A percentile compares a stretch with the other conserved stretches of the same genome.
These are phyloP conservation scores for Entoloma clypeatum DNA, from an alignment of 1,284 basidiomycete genomes.

Conservation along the genomic window DNA sequence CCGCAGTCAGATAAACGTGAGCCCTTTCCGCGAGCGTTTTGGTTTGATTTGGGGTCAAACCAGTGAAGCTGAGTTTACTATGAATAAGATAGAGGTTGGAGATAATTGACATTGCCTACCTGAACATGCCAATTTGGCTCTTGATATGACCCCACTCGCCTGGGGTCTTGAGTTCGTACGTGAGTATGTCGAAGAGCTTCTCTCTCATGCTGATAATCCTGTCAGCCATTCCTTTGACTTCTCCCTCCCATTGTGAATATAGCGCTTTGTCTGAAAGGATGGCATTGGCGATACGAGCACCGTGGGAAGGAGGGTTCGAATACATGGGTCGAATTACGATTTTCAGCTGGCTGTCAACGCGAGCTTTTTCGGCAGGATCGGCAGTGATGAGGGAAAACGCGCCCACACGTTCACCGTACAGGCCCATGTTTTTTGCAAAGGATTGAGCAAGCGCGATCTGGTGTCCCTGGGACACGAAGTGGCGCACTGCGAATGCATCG, in stretches of 20 bases:
- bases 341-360: slow-evolving; percentile 92
- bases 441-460: slow-evolving; percentile 87
- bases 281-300: slow-evolving; percentile 85
- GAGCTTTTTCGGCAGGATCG: slow-evolving; percentile 79
- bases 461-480: slow-evolving; percentile 90
- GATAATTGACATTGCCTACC: slow-evolving; percentile 40
- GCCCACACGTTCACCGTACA: slow-evolving; percentile 96
- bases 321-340: slow-evolving; percentile 97
- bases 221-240: slow-evolving; percentile 95
- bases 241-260: slow-evolving; percentile 85
- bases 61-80: slow-evolving; percentile 68
- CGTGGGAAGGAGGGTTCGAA: slow-evolving; percentile 97
- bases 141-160: slow-evolving; percentile 96
- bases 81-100: slow-evolving; percentile 8
- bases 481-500: slow-evolving; percentile 93
- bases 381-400: slow-evolving; percentile 85
- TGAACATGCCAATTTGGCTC: slow-evolving; percentile 95
- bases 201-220: slow-evolving; percentile 96
- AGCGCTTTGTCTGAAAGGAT: slow-evolving; percentile 79
- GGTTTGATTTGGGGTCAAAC: slow-evolving; percentile 80
- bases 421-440: slow-evolving; percentile 99
- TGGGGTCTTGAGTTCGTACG: slow-evolving; percentile 82
- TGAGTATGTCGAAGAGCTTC: slow-evolving; percentile 77
- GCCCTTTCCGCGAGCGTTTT: slow-evolving; percentile 87
- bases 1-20: slow-evolving; percentile 90